phyloP scores from a whole-genome alignment of 192 early-diverging fungal genomes.

The Mortierella hygrophila region DNA sequence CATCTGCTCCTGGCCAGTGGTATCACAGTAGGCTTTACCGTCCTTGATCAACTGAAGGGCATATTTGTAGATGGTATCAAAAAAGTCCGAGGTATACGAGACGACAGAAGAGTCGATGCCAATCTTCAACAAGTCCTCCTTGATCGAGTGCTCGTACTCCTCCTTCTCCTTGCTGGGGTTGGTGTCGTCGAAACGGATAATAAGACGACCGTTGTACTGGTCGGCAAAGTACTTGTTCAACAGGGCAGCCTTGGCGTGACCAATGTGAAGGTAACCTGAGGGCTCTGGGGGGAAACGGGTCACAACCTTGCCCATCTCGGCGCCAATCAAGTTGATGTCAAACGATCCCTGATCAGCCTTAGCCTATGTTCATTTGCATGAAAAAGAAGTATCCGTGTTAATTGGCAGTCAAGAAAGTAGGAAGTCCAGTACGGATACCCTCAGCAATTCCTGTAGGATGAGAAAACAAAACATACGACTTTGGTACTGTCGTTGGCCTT shows the following conservation, averaged over 20 bases:
- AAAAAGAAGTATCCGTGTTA: not conserved
- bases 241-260: conserved; percentile 98
- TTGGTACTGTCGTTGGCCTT: conserved; percentile 65
- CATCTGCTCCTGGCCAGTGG: conserved; percentile 90
- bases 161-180: conserved; percentile 97
- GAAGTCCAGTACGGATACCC: not conserved
- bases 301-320: conserved; percentile 89
- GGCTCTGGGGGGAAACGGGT: conserved; percentile 99
- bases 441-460: not conserved
- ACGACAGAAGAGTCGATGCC: conserved; percentile 83
- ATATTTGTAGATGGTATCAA: conserved; percentile 87
- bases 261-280: conserved; percentile 98
- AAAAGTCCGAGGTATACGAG: conserved; percentile 95
- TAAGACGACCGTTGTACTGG: conserved; percentile 90
- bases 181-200: conserved; percentile 98
- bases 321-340: conserved; percentile 88
- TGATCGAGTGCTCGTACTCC: conserved; percentile 97
- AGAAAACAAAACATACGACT: conserved; percentile 32
- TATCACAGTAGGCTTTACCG: conserved; percentile 94
- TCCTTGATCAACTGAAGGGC: conserved; percentile 88
- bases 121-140: conserved; percentile 91
- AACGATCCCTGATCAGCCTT: conserved; percentile 84
- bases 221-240: conserved; percentile 98
- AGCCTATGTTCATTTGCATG: conserved; percentile 28
- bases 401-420: not conserved